Conservation (phyloP, 768 basidiomycete genomes). For the Rhodosporidiobolus odoratus region DNA sequence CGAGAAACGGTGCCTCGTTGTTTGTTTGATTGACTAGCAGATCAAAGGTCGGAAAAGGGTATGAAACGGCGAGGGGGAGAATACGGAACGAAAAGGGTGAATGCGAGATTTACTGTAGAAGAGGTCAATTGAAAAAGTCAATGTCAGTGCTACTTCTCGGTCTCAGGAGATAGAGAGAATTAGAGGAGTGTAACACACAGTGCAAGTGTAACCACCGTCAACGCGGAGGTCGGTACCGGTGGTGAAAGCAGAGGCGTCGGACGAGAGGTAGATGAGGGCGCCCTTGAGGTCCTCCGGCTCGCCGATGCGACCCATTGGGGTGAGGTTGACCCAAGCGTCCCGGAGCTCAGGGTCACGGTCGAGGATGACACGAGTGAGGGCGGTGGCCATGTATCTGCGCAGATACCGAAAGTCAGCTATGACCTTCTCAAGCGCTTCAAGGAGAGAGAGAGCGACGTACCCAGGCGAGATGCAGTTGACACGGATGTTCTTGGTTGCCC, state of each 20-base stretch:
- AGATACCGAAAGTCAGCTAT: neutral
- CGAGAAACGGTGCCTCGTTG: too few species aligned
- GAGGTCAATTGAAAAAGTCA: too few species aligned
- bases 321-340: conserved; percentile 77
- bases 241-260: conserved; percentile 83
- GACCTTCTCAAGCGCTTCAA: neutral
- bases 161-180: neutral
- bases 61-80: neutral
- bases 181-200: conserved; percentile 5
- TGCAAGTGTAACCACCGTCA: conserved; percentile 77
- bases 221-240: conserved; percentile 79
- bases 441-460: too few species aligned
- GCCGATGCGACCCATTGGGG: conserved; percentile 85
- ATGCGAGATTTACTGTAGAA: neutral
- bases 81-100: neutral
- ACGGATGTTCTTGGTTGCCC: conserved; percentile 73
- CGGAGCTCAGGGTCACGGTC: conserved; percentile 58
- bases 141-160: too few species aligned
- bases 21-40: too few species aligned
- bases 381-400: conserved; percentile 77
- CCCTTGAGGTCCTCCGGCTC: conserved; percentile 82
- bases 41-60: neutral
- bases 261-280: conserved; percentile 81
- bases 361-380: conserved; percentile 71
- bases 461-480: conserved; percentile 58